Conservation (phyloP, 495 filamentous ascomycete genomes). For the Peziza echinospora region DNA sequence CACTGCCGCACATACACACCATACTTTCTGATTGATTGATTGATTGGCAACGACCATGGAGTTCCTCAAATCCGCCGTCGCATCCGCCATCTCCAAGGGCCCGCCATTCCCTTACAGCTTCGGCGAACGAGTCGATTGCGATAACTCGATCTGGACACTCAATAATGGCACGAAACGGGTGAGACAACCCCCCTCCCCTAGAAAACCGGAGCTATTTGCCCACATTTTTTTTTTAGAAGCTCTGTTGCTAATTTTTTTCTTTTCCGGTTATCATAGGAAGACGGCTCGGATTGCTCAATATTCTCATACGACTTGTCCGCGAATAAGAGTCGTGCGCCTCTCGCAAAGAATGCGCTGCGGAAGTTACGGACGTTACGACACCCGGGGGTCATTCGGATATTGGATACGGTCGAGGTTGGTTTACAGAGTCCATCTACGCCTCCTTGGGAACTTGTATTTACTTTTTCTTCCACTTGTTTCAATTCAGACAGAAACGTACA, state of each 20-base stretch:
- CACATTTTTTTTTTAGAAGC: background rate
- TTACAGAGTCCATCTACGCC: background rate
- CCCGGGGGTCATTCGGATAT: conserved; percentile 76
- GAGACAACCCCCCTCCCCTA: conserved; percentile 5
- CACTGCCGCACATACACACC: no score
- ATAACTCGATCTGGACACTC: conserved; percentile 78
- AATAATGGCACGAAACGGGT: conserved; percentile 82
- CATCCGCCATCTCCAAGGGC: conserved; percentile 86
- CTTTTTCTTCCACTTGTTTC: no score
- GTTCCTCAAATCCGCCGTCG: conserved; percentile 90
- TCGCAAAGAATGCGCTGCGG: conserved; percentile 79
- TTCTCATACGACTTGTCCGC: conserved; percentile 72
- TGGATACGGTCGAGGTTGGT: conserved; percentile 79
- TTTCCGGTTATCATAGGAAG: conserved; percentile 50
- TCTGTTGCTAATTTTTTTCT: conserved; percentile 6
- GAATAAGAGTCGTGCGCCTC: conserved; percentile 56
- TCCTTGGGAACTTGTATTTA: background rate
- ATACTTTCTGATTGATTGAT: no score
- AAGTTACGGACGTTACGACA: conserved; percentile 83
- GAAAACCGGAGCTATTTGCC: background rate
- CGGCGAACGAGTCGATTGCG: conserved; percentile 70
- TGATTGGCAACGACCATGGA: no score
- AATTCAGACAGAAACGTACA: conserved; percentile 60
- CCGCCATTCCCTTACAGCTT: conserved; percentile 79
- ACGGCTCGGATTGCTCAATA: conserved; percentile 79